These are phyloP conservation scores for Globisporangium recalcitrans DNA, from an alignment of 352 stramenopile species.

Conservation along the genomic window DNA sequence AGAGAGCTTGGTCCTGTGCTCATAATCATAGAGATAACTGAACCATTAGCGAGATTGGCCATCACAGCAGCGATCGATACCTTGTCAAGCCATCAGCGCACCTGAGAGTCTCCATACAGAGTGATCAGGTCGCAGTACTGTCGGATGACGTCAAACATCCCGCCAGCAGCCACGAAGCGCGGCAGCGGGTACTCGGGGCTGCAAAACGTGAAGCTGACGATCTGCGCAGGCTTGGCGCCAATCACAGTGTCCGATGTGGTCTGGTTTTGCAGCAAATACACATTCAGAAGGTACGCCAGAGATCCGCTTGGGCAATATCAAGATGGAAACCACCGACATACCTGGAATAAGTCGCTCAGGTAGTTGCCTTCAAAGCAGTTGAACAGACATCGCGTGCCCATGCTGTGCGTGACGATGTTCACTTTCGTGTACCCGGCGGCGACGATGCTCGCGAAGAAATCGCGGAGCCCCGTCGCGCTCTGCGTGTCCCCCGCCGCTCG, in stretches of 20 bases:
- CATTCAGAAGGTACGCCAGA: background rate
- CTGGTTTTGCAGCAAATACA: background rate
- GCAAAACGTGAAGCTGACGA: conserved; percentile 39
- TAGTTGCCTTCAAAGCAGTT: conserved; percentile 18
- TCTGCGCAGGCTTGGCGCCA: conserved; percentile 8
- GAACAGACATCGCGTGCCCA: conserved; percentile 20
- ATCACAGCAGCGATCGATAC: background rate
- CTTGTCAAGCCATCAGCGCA: background rate
- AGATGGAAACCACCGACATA: background rate
- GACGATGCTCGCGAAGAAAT: conserved; percentile 22
- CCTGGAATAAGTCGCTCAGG: conserved; percentile 17
- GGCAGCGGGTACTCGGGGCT: conserved; percentile 55
- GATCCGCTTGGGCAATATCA: background rate
- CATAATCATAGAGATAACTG: background rate
- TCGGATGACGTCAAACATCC: conserved; percentile 34
- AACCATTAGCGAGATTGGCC: background rate
- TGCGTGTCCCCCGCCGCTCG: conserved; percentile 9
- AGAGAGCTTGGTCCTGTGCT: conserved; percentile 14
- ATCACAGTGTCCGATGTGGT: conserved; percentile 5
- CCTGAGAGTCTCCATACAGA: conserved; percentile 43
- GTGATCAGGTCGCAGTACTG: conserved; percentile 42
- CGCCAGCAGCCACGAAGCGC: conserved; percentile 34
- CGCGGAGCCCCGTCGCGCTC: conserved; percentile 14
- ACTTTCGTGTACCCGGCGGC: conserved; percentile 21
- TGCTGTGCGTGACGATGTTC: conserved; percentile 22